Base-by-base conservation (phyloP, 768 basidiomycete genomes). In the Podaxis mareebaensis region DNA sequence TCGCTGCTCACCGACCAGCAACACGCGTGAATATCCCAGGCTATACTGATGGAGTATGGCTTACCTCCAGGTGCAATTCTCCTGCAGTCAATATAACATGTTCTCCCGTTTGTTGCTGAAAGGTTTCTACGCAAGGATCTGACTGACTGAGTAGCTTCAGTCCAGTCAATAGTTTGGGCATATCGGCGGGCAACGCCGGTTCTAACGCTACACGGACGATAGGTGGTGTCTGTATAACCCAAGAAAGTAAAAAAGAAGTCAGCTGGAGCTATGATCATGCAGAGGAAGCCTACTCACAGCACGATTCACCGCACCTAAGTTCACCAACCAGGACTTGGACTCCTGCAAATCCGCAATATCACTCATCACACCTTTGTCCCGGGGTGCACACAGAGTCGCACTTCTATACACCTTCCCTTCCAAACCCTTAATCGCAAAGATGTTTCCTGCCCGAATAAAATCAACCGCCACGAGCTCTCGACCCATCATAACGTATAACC, bases 401-500 rank as follows among this genome's bases (percentile, higher is more conserved):
- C 86, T 95, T 63, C 96, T 81, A 84, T 91, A 91, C 2, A 99
- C 94, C 68, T 88, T 91, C 1, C 95, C 93, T 69, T 92, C 93
- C 61, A 99, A 74, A 0, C 97, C 96, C 66, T 81, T 89, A 65
- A 98, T 87, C 2, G 96, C 97, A 67, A 98, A 99, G 4, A 96
- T 92, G 71, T 96, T 96, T 7, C 97, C 97, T 1, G 97, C 95
- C 33, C 84, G 84, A 1, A 99, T 95, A 64, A 79, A 81, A 22
- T 91, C 81, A 2, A 96, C 93, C 0, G 89, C 81, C 0, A 93
- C 87, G n/a, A 99, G 81, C 71, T 98, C 96, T 48, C 93, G 79
- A 2, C 97, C 97, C 97, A 99, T 99, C 94, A 99, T 98, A 54
- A 91, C 85, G 74, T 98, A 99, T 57, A 99, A 75, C 5, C 86